phyloP scores from a whole-genome alignment of 345 rosid species.

The Barbarea vulgaris region DNA sequence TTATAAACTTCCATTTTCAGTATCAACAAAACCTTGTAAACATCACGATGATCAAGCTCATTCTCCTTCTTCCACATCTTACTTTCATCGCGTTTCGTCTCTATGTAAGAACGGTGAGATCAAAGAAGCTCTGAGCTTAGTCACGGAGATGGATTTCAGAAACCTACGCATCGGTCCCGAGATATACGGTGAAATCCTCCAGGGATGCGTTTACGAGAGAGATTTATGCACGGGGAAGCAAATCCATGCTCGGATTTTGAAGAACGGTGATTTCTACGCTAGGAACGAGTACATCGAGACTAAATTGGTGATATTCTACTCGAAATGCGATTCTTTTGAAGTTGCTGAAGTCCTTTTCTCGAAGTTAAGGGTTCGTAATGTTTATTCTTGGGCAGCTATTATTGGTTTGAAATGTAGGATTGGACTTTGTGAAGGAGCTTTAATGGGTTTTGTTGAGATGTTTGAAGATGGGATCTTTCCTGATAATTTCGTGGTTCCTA shows the following conservation, averaged over 20 bases:
- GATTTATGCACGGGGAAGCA: constrained; percentile 61
- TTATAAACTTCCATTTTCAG: constrained; percentile 29
- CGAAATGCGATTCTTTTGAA: constrained; percentile 60
- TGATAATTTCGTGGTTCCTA: constrained; percentile 76
- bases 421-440: constrained; percentile 56
- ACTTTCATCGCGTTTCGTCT: constrained; percentile 51
- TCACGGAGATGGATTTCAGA: constrained; percentile 54
- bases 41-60: constrained; percentile 27
- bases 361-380: constrained; percentile 53
- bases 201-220: constrained; percentile 68
- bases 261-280: constrained; percentile 57
- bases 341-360: constrained; percentile 49
- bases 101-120: constrained; percentile 61
- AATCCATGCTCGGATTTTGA: constrained; percentile 73
- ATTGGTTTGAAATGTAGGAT: constrained; percentile 64
- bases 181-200: constrained; percentile 69
- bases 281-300: constrained; percentile 68
- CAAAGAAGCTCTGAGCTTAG: constrained; percentile 56
- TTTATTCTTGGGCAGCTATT: constrained; percentile 88
- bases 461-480: constrained; percentile 53
- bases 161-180: constrained; percentile 54
- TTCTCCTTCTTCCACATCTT: constrained; percentile 35
- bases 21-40: constrained; percentile 12
- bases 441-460: constrained; percentile 62
- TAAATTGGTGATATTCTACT: constrained; percentile 64